phyloP scores from a whole-genome alignment of 2,329 filamentous ascomycete genomes.

The Diaporthe velutina region DNA sequence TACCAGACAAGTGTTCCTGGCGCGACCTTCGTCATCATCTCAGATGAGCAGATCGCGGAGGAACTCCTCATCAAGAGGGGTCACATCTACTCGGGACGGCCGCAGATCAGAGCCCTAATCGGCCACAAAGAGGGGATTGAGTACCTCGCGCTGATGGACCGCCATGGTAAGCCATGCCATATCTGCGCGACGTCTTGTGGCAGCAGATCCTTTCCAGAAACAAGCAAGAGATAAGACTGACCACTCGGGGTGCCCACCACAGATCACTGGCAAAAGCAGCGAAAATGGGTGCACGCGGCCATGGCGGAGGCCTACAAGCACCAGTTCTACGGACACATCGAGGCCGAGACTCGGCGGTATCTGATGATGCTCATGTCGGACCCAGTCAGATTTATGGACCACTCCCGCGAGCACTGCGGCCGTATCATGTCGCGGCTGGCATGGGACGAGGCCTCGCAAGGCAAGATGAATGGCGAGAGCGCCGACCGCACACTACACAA shows the following conservation, averaged over 20 bases:
- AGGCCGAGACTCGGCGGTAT: constrained; percentile 59
- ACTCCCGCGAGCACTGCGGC: constrained; percentile 63
- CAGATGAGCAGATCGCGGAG: constrained; percentile 61
- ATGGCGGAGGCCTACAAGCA: constrained; percentile 53
- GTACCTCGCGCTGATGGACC: constrained; percentile 65
- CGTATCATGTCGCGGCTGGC: constrained; percentile 64
- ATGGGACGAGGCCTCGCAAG: constrained; percentile 63
- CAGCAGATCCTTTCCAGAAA: background rate
- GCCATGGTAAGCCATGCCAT: constrained; percentile 54
- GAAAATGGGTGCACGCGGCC: constrained; percentile 65
- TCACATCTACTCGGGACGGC: constrained; percentile 63
- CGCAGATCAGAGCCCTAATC: constrained; percentile 63
- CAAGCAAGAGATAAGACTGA: background rate
- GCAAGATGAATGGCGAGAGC: constrained; percentile 58
- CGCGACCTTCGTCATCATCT: constrained; percentile 59
- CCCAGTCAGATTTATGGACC: constrained; percentile 58
- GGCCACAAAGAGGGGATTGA: constrained; percentile 61
- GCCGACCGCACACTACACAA: constrained; percentile 61
- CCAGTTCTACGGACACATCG: constrained; percentile 63
- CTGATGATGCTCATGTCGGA: constrained; percentile 61
- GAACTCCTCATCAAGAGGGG: constrained; percentile 63
- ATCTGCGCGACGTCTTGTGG: background rate
- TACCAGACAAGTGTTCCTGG: constrained; percentile 57
- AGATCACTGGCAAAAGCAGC: constrained; percentile 63
- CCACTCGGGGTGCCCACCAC: background rate